These are phyloP conservation scores for Microcyclospora tardicrescens DNA, from an alignment of 2,329 filamentous ascomycete genomes.

Conservation along the genomic window DNA sequence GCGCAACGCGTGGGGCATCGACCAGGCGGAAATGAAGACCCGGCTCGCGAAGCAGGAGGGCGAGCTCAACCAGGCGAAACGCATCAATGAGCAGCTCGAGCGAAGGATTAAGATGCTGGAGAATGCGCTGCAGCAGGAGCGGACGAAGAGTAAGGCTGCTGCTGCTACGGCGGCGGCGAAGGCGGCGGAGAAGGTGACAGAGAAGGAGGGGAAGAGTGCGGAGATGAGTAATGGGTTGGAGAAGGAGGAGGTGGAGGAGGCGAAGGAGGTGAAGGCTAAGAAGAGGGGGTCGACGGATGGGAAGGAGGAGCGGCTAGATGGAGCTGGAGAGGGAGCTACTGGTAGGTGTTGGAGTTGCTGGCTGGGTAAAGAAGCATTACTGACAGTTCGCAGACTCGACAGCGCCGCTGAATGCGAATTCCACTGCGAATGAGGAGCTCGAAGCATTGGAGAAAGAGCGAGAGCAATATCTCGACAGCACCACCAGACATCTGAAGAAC, in stretches of 20 bases:
- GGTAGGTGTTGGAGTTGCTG: too few relatives aligned
- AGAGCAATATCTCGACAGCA: conserved; percentile 49
- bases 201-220: conserved; percentile 2
- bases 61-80: conserved; percentile 72
- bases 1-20: conserved; percentile 97
- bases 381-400: conserved; percentile 1
- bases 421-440: conserved; percentile 34
- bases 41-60: conserved; percentile 91
- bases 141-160: conserved; percentile 43
- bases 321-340: conserved; percentile 7
- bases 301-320: conserved; percentile 3
- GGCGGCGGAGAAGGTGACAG: conserved; percentile 4
- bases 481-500: conserved; percentile 49
- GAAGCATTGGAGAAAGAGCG: conserved; percentile 39
- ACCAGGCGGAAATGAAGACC: conserved; percentile 97
- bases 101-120: conserved; percentile 86
- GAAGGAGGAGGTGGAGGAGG: conserved; percentile 8
- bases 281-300: conserved; percentile 11
- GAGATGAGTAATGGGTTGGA: not conserved
- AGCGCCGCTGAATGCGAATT: conserved; percentile 27
- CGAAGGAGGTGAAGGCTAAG: conserved; percentile 22
- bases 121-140: conserved; percentile 72
- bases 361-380: too few relatives aligned
- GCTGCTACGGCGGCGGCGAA: conserved; percentile 10
- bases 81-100: conserved; percentile 75